Conservation (phyloP, 2,329 filamentous ascomycete species). For the Beauveria rudraprayagi region DNA sequence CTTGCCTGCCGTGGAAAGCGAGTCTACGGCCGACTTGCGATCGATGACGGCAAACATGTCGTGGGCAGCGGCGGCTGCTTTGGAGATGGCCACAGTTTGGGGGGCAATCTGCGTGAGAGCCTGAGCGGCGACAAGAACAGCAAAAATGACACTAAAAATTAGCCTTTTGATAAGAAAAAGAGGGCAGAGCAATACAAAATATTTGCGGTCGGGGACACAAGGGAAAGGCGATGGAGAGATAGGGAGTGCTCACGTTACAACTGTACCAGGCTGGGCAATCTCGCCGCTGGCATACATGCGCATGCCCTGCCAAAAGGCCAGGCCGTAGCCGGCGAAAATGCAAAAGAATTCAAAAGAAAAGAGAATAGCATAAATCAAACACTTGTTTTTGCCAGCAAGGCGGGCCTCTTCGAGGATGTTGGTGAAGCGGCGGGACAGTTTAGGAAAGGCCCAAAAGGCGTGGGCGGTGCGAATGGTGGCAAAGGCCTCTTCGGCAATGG, state of each 20-base stretch:
- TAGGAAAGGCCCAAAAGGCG: constrained; percentile 41
- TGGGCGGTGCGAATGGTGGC: constrained; percentile 41
- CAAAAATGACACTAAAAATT: constrained; percentile 35
- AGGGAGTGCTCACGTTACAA: constrained; percentile 34
- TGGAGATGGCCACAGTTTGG: constrained; percentile 36
- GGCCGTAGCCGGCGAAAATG: constrained; percentile 37
- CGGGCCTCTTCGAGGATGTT: constrained; percentile 32
- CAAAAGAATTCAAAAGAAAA: constrained; percentile 40
- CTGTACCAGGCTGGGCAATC: constrained; percentile 34
- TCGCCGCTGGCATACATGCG: constrained; percentile 37
- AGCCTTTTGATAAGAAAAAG: not conserved
- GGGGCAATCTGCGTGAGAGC: constrained; percentile 40
- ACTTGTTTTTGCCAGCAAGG: constrained; percentile 34
- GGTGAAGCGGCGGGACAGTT: constrained; percentile 34
- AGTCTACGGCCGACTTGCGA: constrained; percentile 34
- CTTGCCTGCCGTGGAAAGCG: constrained; percentile 29
- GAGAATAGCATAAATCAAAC: constrained; percentile 32
- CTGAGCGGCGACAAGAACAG: constrained; percentile 38
- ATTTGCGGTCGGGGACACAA: too few relatives aligned
- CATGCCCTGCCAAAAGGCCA: constrained; percentile 46
- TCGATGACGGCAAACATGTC: constrained; percentile 42
- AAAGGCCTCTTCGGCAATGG: constrained; percentile 41
- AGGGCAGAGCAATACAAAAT: not conserved
- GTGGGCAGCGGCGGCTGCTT: constrained; percentile 37
- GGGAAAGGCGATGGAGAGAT: not conserved